Evolutionary conservation across 2,329 filamentous ascomycete genomes (phyloP).

Genomic region (Fusarium nurragi): DNA sequence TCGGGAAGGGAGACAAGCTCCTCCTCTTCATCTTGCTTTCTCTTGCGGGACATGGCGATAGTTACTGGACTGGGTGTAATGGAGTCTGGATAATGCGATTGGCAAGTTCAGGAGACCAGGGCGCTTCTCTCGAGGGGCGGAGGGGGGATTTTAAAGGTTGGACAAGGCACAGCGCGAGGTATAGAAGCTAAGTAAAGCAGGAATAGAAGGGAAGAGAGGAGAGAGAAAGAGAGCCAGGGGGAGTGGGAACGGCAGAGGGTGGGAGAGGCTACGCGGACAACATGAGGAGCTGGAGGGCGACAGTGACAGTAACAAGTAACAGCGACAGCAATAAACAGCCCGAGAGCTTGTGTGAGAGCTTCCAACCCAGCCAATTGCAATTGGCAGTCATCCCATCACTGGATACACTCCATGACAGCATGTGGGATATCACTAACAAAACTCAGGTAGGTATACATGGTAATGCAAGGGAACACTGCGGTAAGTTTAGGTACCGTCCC

Average conservation of each 20-base stretch:
- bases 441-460: constrained; percentile 34
- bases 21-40: constrained; percentile 63
- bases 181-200: constrained; percentile 21
- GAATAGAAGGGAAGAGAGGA: constrained; percentile 24
- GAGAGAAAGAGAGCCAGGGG: constrained; percentile 27
- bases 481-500: constrained; percentile 31
- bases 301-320: constrained; percentile 3
- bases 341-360: constrained; percentile 34
- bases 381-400: constrained; percentile 34
- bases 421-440: constrained; percentile 32
- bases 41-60: constrained; percentile 61
- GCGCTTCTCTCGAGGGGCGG: constrained; percentile 23
- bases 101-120: constrained; percentile 3
- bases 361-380: constrained; percentile 31
- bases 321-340: constrained; percentile 18
- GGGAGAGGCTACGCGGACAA: constrained; percentile 35
- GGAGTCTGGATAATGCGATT: constrained; percentile 19
- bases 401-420: constrained; percentile 34
- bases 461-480: constrained; percentile 29
- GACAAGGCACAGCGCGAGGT: constrained; percentile 29
- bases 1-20: constrained; percentile 65
- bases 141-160: constrained; percentile 30
- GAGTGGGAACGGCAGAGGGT: constrained; percentile 38
- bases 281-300: constrained; percentile 22
- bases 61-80: constrained; percentile 13